These are phyloP conservation scores for Elsinoe perseae DNA, from an alignment of 2,329 filamentous ascomycete genomes.

Conservation along the genomic window DNA sequence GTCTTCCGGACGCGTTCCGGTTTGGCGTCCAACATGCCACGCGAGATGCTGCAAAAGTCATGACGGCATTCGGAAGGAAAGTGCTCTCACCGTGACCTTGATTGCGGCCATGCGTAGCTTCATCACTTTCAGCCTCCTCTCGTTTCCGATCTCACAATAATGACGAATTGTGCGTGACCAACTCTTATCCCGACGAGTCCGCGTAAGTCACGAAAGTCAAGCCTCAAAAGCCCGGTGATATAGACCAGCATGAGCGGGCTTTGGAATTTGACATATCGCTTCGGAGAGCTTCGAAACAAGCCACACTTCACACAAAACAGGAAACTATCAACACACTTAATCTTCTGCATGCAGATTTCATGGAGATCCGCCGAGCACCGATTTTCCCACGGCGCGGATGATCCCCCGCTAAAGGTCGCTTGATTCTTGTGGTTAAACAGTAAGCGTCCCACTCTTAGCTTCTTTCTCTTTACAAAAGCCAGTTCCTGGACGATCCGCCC, in stretches of 20 bases:
- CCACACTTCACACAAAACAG: background rate
- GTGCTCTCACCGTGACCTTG: background rate
- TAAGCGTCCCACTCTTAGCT: slow-evolving; percentile 9
- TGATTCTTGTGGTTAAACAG: slow-evolving; percentile 3
- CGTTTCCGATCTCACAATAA: background rate
- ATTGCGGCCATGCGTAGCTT: slow-evolving; percentile 6
- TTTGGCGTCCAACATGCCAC: slow-evolving; percentile 4
- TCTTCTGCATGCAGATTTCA: slow-evolving; percentile 7
- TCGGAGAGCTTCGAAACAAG: background rate
- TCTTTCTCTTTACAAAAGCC: background rate
- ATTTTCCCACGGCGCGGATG: background rate
- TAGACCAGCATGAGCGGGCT: background rate
- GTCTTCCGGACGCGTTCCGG: slow-evolving; percentile 2
- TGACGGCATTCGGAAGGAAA: slow-evolving; percentile 4
- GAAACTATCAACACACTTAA: slow-evolving; percentile 4
- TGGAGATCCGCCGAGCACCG: slow-evolving; percentile 8
- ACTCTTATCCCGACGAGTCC: background rate
- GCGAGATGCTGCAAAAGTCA: slow-evolving; percentile 6
- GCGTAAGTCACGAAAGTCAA: background rate
- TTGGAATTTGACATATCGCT: background rate
- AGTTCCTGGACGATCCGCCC: slow-evolving; percentile 4
- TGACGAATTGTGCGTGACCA: background rate
- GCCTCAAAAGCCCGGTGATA: background rate
- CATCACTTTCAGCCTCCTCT: background rate
- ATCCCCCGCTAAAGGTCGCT: slow-evolving; percentile 7